Percentiles rank a stretch among this genome's conserved stretches.
Evolutionary conservation across 139 green algal genomes (phyloP).

Genomic region (Diplosphaera chodatii): DNA sequence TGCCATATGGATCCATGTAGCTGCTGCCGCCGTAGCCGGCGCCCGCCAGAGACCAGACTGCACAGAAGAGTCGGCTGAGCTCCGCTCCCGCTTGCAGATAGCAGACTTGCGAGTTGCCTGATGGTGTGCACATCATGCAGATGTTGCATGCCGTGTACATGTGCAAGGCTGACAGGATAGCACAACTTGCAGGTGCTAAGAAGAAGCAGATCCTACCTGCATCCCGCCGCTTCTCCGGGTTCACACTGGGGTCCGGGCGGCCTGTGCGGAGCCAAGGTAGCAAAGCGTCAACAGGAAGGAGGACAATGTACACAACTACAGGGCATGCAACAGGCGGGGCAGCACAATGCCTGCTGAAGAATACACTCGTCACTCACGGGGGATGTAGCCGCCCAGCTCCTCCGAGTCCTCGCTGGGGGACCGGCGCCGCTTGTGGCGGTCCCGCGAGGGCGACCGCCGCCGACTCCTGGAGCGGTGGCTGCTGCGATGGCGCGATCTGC

Average conservation of each 20-base stretch:
- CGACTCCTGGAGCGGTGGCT: background rate
- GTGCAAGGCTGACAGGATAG: too few relatives aligned
- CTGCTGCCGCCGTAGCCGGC: slow-evolving; percentile 19
- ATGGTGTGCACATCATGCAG: too few relatives aligned
- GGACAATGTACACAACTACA: too few relatives aligned
- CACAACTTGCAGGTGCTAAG: too few relatives aligned
- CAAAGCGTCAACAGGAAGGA: background rate
- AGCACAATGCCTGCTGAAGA: slow-evolving; percentile 4
- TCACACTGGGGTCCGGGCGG: slow-evolving; percentile 4
- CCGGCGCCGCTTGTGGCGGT: slow-evolving; percentile 1
- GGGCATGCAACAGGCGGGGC: background rate
- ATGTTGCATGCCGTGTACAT: too few relatives aligned
- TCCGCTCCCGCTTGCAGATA: too few relatives aligned
- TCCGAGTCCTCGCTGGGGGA: slow-evolving; percentile 17
- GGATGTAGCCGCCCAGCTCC: slow-evolving; percentile 42
- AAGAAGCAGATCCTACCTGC: too few relatives aligned
- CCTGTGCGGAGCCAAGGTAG: background rate
- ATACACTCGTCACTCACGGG: slow-evolving; percentile 26
- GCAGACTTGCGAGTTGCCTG: too few relatives aligned
- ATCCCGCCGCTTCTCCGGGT: background rate
- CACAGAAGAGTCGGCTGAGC: background rate
- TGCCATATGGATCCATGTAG: slow-evolving; percentile 23
- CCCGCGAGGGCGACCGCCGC: slow-evolving; percentile 1
- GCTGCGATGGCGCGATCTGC: background rate
- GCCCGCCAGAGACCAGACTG: background rate